phyloP scores from a whole-genome alignment of 306 rosid genomes.

The Inga laurina region DNA sequence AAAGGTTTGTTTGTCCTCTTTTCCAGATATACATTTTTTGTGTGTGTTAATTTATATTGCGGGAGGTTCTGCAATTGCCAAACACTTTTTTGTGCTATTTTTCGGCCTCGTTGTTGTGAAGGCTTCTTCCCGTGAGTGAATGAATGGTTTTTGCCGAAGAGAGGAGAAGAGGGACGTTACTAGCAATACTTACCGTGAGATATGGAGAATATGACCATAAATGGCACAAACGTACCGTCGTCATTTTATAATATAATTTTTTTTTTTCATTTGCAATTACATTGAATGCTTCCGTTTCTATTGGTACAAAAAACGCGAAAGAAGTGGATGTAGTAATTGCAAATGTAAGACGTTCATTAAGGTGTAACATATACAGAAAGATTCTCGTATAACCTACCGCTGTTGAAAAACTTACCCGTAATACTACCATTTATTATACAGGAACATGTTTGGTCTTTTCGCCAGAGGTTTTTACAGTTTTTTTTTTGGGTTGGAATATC shows the following conservation, averaged over 20 bases:
- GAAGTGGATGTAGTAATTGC: not conserved
- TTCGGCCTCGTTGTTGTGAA: not conserved
- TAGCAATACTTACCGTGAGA: not conserved
- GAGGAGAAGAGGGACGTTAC: not conserved
- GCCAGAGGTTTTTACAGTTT: too few relatives aligned
- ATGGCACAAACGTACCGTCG: not conserved
- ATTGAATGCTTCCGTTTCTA: not conserved
- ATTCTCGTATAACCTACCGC: not conserved
- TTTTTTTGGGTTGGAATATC: too few relatives aligned
- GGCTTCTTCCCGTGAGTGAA: not conserved
- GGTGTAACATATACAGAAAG: not conserved
- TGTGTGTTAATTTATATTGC: not conserved
- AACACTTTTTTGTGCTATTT: not conserved
- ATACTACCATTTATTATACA: not conserved
- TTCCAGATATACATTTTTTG: not conserved
- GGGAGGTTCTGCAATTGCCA: not conserved
- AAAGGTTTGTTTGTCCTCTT: constrained; percentile 23
- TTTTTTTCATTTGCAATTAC: not conserved
- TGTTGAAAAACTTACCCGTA: not conserved
- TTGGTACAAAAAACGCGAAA: not conserved
- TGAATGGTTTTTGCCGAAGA: not conserved
- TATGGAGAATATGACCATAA: not conserved
- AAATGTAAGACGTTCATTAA: not conserved
- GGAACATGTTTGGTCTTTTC: not conserved
- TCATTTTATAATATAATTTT: not conserved